These are phyloP conservation scores for Phaeotremella fagi DNA, from an alignment of 768 basidiomycete genomes.

Conservation along the genomic window DNA sequence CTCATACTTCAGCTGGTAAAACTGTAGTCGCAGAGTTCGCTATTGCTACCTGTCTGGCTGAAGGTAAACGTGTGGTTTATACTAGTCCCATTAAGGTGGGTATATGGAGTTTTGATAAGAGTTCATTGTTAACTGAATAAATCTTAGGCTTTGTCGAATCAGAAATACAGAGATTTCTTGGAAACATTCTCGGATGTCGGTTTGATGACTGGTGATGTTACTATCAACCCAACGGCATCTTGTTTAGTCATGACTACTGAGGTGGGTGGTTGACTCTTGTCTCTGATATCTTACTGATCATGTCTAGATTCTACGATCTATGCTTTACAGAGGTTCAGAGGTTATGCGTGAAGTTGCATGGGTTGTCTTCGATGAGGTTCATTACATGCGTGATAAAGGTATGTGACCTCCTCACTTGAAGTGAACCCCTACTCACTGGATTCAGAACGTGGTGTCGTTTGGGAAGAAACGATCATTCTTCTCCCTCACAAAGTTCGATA, in stretches of 20 bases:
- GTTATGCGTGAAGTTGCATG: slow-evolving; percentile 99
- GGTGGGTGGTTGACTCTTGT: slow-evolving; percentile 54
- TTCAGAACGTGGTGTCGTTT: slow-evolving; percentile 90
- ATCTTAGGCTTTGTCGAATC: slow-evolving; percentile 86
- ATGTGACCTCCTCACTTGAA: not conserved
- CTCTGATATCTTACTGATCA: not conserved
- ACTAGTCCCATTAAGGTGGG: slow-evolving; percentile 98
- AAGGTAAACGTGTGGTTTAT: slow-evolving; percentile 95
- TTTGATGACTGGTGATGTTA: slow-evolving; percentile 98
- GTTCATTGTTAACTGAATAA: not conserved
- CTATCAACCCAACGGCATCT: slow-evolving; percentile 93
- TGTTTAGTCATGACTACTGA: slow-evolving; percentile 99
- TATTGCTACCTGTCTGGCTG: slow-evolving; percentile 89
- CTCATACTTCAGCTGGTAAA: slow-evolving; percentile 98
- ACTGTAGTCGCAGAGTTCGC: slow-evolving; percentile 99
- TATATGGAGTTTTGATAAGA: slow-evolving; percentile 14
- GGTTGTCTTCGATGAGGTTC: slow-evolving; percentile 99
- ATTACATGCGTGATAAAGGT: slow-evolving; percentile 97
- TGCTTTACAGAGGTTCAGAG: slow-evolving; percentile 97
- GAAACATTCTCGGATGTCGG: slow-evolving; percentile 98
- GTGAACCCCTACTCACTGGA: not conserved
- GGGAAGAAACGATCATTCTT: slow-evolving; percentile 85
- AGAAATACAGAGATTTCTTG: slow-evolving; percentile 97
- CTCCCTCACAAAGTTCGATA: slow-evolving; percentile 94
- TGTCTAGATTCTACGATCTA: slow-evolving; percentile 85